Conservation (phyloP, 2,329 filamentous ascomycete species). For the Ophioceras dolichostomum region DNA sequence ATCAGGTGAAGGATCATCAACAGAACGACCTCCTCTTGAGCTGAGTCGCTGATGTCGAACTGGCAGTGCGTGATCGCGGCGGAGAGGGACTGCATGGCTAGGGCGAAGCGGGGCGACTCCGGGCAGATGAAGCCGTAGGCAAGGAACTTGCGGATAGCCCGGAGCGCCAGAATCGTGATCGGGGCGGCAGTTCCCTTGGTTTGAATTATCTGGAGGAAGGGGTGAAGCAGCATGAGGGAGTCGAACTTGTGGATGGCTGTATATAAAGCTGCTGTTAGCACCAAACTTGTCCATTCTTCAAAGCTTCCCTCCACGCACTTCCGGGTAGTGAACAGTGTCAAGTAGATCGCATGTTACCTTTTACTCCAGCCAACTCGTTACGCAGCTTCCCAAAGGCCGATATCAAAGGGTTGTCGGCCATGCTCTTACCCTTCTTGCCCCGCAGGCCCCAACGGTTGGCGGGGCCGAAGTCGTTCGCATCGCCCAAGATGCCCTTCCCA, state of each 20-base stretch:
- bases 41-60: slow-evolving; percentile 91
- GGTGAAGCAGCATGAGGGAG: slow-evolving; percentile 76
- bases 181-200: slow-evolving; percentile 92
- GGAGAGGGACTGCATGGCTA: slow-evolving; percentile 90
- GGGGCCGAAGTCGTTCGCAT: slow-evolving; percentile 43
- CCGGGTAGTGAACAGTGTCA: slow-evolving; percentile 2
- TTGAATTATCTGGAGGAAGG: slow-evolving; percentile 92
- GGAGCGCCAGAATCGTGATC: slow-evolving; percentile 87
- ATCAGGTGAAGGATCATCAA: slow-evolving; percentile 92
- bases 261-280: slow-evolving; percentile 14
- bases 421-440: slow-evolving; percentile 91
- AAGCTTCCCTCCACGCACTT: no score
- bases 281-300: no score
- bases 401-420: slow-evolving; percentile 95
- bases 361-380: slow-evolving; percentile 75
- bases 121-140: slow-evolving; percentile 84
- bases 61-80: slow-evolving; percentile 95
- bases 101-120: slow-evolving; percentile 72
- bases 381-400: slow-evolving; percentile 84
- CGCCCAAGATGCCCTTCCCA: slow-evolving; percentile 16
- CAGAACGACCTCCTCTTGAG: slow-evolving; percentile 90
- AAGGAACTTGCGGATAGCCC: slow-evolving; percentile 92
- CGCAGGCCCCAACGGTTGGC: slow-evolving; percentile 85
- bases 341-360: slow-evolving; percentile 42
- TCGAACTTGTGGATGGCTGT: slow-evolving; percentile 80